phyloP scores from a whole-genome alignment of 305 asterid species.

The Striga hermonthica region DNA sequence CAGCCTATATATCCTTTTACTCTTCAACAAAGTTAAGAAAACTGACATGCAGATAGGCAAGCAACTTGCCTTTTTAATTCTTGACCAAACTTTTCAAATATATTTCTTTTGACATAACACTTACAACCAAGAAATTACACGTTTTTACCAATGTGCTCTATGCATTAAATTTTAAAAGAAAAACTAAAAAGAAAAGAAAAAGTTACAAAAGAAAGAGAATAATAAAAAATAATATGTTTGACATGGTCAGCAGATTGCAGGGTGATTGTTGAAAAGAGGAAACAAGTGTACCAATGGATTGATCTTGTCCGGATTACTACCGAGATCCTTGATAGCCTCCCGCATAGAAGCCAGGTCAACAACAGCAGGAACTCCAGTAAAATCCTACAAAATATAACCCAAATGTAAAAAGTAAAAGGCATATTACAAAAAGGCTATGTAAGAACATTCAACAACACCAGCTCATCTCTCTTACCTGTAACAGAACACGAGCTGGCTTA shows the following conservation, averaged over 20 bases:
- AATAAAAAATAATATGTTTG: background rate
- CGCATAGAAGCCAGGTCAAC: slow-evolving; percentile 85
- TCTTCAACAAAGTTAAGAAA: background rate
- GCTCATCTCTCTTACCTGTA: slow-evolving; percentile 48
- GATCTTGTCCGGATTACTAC: slow-evolving; percentile 61
- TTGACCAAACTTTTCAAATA: background rate
- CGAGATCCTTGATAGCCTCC: slow-evolving; percentile 71
- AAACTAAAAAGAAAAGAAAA: background rate
- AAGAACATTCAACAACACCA: slow-evolving; percentile 1
- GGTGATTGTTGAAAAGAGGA: slow-evolving; percentile 7
- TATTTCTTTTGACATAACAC: background rate
- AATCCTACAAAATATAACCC: slow-evolving; percentile 45
- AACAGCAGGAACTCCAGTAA: slow-evolving; percentile 82
- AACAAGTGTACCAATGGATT: slow-evolving; percentile 59
- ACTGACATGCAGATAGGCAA: slow-evolving; percentile 12
- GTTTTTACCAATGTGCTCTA: slow-evolving; percentile 14
- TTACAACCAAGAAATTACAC: background rate
- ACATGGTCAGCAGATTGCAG: slow-evolving; percentile 6
- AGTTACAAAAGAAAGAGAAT: too few species aligned
- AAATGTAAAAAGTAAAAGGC: background rate
- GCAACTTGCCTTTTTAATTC: background rate
- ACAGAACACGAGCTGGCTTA: slow-evolving; percentile 77
- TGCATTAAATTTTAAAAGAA: background rate
- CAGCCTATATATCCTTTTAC: background rate
- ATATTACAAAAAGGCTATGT: background rate